These are phyloP conservation scores for Fusarium virguliforme DNA, from an alignment of 2,329 filamentous ascomycete species.

Conservation along the genomic window DNA sequence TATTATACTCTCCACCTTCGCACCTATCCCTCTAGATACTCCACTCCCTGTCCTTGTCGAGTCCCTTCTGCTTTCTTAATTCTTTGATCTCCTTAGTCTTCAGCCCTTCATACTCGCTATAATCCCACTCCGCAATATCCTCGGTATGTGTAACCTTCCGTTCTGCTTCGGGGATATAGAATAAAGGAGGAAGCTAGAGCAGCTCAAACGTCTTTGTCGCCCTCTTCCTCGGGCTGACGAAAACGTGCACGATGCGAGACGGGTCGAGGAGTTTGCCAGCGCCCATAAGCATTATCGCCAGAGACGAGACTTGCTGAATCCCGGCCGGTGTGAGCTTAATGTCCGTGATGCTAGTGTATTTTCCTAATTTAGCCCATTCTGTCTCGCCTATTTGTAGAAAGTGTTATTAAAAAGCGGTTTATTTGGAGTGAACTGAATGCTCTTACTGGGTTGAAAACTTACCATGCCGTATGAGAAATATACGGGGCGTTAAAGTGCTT, in stretches of 20 bases:
- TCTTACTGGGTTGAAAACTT: background rate
- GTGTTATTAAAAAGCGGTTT: background rate
- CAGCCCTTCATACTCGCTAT: slow-evolving; percentile 75
- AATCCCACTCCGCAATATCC: slow-evolving; percentile 73
- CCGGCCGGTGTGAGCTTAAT: slow-evolving; percentile 23
- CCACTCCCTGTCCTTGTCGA: slow-evolving; percentile 64
- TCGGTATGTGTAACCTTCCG: slow-evolving; percentile 63
- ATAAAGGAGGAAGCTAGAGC: slow-evolving; percentile 60
- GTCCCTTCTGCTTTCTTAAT: slow-evolving; percentile 62
- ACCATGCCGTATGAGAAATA: slow-evolving; percentile 18
- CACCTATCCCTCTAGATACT: slow-evolving; percentile 74
- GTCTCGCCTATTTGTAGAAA: background rate
- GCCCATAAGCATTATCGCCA: slow-evolving; percentile 62
- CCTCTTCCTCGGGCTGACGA: slow-evolving; percentile 65
- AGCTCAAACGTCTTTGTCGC: slow-evolving; percentile 66
- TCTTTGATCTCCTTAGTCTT: slow-evolving; percentile 66
- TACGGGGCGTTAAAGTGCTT: background rate
- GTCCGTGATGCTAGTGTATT: slow-evolving; percentile 22
- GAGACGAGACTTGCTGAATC: slow-evolving; percentile 17
- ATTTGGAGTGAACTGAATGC: background rate
- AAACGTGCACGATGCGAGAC: slow-evolving; percentile 62
- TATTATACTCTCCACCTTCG: slow-evolving; percentile 67
- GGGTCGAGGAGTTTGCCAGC: slow-evolving; percentile 68
- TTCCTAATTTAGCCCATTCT: slow-evolving; percentile 15
- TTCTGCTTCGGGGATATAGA: slow-evolving; percentile 41